Conservation (phyloP, 768 basidiomycete genomes). For the Leccinum uliginosum region DNA sequence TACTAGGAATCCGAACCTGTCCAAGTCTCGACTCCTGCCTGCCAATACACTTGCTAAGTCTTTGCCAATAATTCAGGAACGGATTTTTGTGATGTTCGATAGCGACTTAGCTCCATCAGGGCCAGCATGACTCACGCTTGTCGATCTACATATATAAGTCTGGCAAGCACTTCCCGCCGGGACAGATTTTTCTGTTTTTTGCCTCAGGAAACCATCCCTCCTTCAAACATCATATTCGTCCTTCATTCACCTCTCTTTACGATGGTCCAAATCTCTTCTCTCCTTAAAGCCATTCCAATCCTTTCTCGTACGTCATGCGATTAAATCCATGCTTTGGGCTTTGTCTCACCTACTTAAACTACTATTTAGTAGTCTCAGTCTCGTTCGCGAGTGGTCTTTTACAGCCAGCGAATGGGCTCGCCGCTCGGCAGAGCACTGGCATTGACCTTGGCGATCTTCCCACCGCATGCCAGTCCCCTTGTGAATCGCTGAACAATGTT, state of each 20-base stretch:
- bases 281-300: conserved; percentile 12
- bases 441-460: conserved; percentile 12
- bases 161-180: neutral
- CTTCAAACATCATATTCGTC: neutral
- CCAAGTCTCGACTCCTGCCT: neutral
- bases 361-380: neutral
- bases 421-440: conserved; percentile 16
- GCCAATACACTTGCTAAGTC: neutral
- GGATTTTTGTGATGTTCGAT: neutral
- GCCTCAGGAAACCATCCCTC: neutral
- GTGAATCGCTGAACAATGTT: conserved; percentile 18
- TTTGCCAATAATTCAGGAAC: neutral
- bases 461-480: conserved; percentile 17
- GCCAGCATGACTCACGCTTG: neutral
- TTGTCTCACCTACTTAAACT: neutral
- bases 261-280: conserved; percentile 22
- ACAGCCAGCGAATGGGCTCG: conserved; percentile 11
- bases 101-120: neutral
- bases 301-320: conserved; percentile 10
- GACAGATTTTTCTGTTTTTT: neutral
- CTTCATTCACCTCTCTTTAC: neutral
- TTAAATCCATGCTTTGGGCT: neutral
- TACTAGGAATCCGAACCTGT: neutral
- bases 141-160: neutral
- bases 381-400: neutral